Conservation (phyloP, 2,329 filamentous ascomycete species). For the Aspergillus texensis region DNA sequence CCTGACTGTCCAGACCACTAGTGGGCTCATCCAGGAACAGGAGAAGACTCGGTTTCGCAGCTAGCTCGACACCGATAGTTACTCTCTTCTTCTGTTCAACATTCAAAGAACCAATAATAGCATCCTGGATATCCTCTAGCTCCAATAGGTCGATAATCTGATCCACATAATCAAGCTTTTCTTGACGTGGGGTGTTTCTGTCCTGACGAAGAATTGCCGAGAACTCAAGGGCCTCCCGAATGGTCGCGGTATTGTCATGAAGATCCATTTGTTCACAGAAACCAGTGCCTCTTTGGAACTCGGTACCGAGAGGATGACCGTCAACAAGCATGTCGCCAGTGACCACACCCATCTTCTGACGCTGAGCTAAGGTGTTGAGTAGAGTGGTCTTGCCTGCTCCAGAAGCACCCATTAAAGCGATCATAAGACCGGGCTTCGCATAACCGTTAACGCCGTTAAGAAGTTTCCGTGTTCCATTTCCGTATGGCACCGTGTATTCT, state of each 20-base stretch:
- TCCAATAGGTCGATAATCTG: conserved; percentile 68
- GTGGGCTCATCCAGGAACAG: conserved; percentile 75
- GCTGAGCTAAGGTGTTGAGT: conserved; percentile 74
- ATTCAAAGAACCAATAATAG: conserved; percentile 64
- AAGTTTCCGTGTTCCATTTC: conserved; percentile 62
- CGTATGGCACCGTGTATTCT: conserved; percentile 72
- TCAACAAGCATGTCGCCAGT: conserved; percentile 74
- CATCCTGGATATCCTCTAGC: conserved; percentile 67
- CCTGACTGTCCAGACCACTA: conserved; percentile 69
- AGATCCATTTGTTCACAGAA: conserved; percentile 75
- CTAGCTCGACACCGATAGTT: conserved; percentile 74
- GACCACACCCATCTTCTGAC: conserved; percentile 67
- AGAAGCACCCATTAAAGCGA: conserved; percentile 78
- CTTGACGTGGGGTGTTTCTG: conserved; percentile 53
- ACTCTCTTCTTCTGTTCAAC: conserved; percentile 73
- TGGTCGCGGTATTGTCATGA: conserved; percentile 68
- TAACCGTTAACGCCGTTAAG: conserved; percentile 74
- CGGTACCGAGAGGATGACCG: conserved; percentile 60
- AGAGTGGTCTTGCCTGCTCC: conserved; percentile 84
- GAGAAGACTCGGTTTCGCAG: conserved; percentile 67
- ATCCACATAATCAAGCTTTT: conserved; percentile 69
- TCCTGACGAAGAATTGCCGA: conserved; percentile 68
- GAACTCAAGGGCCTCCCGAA: conserved; percentile 70
- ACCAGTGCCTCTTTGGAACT: conserved; percentile 70
- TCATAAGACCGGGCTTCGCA: conserved; percentile 77